Conservation (phyloP, 495 filamentous ascomycete genomes). For the Penicillium maclennaniae region DNA sequence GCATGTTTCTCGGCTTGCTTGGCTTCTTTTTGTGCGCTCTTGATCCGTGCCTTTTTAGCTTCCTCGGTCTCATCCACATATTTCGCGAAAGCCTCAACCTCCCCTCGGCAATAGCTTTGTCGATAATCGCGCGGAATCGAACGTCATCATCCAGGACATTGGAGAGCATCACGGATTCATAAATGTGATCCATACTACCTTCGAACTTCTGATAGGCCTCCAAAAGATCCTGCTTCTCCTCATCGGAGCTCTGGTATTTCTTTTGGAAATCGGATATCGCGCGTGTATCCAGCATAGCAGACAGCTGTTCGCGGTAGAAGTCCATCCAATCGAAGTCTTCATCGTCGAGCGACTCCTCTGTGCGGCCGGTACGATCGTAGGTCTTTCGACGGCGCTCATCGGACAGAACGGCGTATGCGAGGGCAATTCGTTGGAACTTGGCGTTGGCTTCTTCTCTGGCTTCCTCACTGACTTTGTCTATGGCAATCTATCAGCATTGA, state of each 20-base stretch:
- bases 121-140: constrained; percentile 74
- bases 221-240: constrained; percentile 74
- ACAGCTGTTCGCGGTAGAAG: constrained; percentile 81
- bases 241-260: constrained; percentile 80
- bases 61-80: constrained; percentile 70
- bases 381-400: constrained; percentile 70
- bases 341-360: constrained; percentile 69
- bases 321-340: constrained; percentile 85
- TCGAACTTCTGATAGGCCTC: constrained; percentile 64
- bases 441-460: constrained; percentile 64
- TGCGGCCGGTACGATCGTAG: constrained; percentile 87
- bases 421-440: constrained; percentile 85
- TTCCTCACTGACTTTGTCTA: constrained; percentile 67
- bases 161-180: constrained; percentile 79
- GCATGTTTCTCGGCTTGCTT: constrained; percentile 67
- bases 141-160: constrained; percentile 82
- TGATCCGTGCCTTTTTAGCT: constrained; percentile 58
- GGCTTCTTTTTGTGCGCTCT: constrained; percentile 60
- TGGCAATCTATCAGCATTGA: background rate
- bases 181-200: constrained; percentile 72
- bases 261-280: constrained; percentile 67
- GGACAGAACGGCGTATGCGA: constrained; percentile 90
- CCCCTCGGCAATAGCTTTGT: constrained; percentile 69
- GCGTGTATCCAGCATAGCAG: constrained; percentile 62
- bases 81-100: constrained; percentile 59